A percentile compares a stretch with the other conserved stretches of the same genome.
Evolutionary conservation across 768 basidiomycete genomes (phyloP).

Genomic region (Suillus ampliporus): DNA sequence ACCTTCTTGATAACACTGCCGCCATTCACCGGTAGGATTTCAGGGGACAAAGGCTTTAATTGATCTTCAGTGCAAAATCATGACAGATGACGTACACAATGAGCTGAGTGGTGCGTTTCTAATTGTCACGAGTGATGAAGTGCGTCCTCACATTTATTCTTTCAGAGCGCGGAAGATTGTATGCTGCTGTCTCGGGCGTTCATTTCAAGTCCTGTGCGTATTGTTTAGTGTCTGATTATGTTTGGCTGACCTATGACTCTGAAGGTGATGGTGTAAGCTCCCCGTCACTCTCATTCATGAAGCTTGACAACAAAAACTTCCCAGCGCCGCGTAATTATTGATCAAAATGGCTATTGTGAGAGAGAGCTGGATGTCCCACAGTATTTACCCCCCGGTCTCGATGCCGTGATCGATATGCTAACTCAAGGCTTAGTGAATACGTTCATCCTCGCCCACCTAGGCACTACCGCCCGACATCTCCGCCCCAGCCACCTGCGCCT

Average conservation of each 20-base stretch:
- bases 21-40: neutral
- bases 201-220: constrained; percentile 24
- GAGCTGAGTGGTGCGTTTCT: constrained; percentile 16
- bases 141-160: neutral
- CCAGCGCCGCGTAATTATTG: constrained; percentile 2
- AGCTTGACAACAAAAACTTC: neutral
- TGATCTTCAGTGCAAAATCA: constrained; percentile 15
- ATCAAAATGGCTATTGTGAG: neutral
- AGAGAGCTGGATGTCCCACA: neutral
- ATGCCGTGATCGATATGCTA: neutral
- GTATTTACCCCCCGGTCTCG: neutral
- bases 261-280: constrained; percentile 1
- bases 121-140: neutral
- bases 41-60: constrained; percentile 20
- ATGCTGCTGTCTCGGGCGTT: constrained; percentile 19
- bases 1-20: neutral
- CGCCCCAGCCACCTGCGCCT: neutral
- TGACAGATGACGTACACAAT: constrained; percentile 14
- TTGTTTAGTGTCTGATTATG: neutral
- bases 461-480: neutral
- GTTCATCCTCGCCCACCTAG: too few species aligned
- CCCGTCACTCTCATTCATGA: neutral
- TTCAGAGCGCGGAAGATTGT: constrained; percentile 17
- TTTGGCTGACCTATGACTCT: neutral
- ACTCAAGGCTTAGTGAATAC: neutral